Evolutionary conservation across 2,329 filamentous ascomycete genomes (phyloP).

Genomic region (Penicillium digitatum): DNA sequence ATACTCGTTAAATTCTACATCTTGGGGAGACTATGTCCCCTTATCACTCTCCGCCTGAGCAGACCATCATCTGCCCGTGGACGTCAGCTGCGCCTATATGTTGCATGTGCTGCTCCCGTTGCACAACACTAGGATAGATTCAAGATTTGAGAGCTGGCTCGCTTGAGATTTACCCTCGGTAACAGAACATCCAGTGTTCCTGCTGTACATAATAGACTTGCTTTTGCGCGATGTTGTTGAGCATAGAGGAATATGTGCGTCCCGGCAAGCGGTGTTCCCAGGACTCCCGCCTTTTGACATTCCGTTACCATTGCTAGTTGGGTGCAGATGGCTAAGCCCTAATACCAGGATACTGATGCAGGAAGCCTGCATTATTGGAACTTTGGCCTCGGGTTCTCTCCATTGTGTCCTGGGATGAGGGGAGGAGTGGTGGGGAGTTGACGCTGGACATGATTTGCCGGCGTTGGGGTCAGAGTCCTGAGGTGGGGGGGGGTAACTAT

Average conservation of each 20-base stretch:
- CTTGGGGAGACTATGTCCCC: background rate
- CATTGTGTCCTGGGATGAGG: background rate
- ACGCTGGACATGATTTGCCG: background rate
- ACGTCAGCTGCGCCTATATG: background rate
- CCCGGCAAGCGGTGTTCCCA: background rate
- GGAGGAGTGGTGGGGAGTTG: background rate
- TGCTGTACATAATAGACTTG: background rate
- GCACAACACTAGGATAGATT: background rate
- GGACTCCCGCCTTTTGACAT: background rate
- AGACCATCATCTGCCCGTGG: background rate
- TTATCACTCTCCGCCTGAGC: background rate
- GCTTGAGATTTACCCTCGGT: background rate
- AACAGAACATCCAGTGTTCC: background rate
- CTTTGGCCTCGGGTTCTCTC: background rate
- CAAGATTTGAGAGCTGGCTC: background rate
- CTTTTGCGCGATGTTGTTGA: background rate
- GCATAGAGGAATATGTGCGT: background rate
- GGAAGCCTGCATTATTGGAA: conserved; percentile 12
- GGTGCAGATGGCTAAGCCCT: conserved; percentile 8
- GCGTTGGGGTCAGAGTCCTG: background rate
- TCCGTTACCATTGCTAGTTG: conserved; percentile 5
- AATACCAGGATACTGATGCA: conserved; percentile 10
- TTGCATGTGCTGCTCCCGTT: background rate
- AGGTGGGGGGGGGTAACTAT: conserved; percentile 1
- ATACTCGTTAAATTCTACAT: background rate